A percentile compares a stretch with the other conserved stretches of the same genome.
These are phyloP conservation scores for Neodidymelliopsis sp. DNA, from an alignment of 2,329 filamentous ascomycete species.

Conservation along the genomic window DNA sequence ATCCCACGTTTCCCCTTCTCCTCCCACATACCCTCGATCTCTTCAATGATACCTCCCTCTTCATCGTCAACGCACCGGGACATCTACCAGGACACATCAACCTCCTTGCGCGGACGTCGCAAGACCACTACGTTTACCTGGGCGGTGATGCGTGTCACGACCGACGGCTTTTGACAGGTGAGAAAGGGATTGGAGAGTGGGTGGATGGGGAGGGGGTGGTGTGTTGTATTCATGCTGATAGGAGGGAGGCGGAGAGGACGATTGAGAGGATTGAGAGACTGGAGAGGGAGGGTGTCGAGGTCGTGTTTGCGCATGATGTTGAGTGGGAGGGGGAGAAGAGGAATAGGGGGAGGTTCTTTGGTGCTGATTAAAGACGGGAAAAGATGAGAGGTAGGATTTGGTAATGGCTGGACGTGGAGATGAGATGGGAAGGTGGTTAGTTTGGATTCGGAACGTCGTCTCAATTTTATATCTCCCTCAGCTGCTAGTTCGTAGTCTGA, in stretches of 20 bases:
- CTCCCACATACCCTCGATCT: conserved; percentile 58
- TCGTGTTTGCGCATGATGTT: conserved; percentile 62
- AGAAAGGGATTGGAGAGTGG: conserved; percentile 62
- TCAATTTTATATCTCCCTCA: too few species aligned
- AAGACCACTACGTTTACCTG: conserved; percentile 55
- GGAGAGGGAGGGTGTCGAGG: conserved; percentile 54
- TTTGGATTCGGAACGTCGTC: too few species aligned
- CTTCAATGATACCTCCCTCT: conserved; percentile 58
- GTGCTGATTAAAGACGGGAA: conserved; percentile 16
- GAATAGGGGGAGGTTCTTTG: conserved; percentile 41
- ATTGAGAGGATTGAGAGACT: conserved; percentile 54
- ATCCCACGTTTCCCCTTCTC: conserved; percentile 53
- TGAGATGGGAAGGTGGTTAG: too few species aligned
- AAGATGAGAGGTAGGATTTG: too few species aligned
- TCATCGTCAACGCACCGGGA: conserved; percentile 60
- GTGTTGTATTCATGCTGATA: conserved; percentile 62
- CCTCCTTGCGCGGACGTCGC: conserved; percentile 53
- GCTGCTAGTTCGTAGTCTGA: too few species aligned
- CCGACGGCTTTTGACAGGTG: conserved; percentile 58
- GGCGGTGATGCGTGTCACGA: conserved; percentile 65
- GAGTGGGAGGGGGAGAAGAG: conserved; percentile 55
- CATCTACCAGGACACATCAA: conserved; percentile 64
- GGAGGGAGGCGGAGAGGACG: conserved; percentile 54
- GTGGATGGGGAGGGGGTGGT: conserved; percentile 54
- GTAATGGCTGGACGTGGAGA: too few species aligned